Base-by-base conservation (phyloP, 75 land plant species). In the Chamaecyparis obtusa region DNA sequence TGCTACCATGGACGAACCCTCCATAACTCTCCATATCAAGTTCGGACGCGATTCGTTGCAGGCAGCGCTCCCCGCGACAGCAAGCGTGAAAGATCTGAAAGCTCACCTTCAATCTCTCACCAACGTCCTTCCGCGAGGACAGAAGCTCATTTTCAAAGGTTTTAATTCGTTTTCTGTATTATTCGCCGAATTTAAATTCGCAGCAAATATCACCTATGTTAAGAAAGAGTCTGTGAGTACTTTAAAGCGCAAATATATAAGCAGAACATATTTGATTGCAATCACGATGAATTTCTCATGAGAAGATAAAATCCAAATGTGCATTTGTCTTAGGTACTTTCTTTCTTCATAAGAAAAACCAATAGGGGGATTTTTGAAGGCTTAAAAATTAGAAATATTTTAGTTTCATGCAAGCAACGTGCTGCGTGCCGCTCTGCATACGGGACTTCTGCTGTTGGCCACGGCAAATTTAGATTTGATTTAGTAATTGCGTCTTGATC, bases 61-160 rank as follows among this genome's bases (percentile, higher is more conserved):
- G 3, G 35, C 93, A 24, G 7, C 89, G 35, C 39, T 96, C 32
- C 86, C 94, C 0, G 41, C 87, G 32, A 84, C 88, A 0, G 86
- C 93, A 27, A 92, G 85, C 21, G 91, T 94, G 60, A 86, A 85
- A 49, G 93, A 96, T 74, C 90, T 97, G 74, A 97, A 96, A 86
- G 88, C 87, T 17, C 91, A 87, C 48, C 92, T 97, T 76, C 96
- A 92, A 43, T 88, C 92, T 48, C 87, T 90, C 49, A 97, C 99
- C 84, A 90, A 96, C 86, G 93, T 96, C 56, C 91, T 97, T 74
- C 92, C 93, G 72, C 96, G 98, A 14, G 96, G 96, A 54, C 99
- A 97, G 79, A 97, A 92, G 49, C 96, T 97, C 87, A 94, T 97
- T 88, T 93, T 87, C 82, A 97, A 96, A 93, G 98, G 98, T 96